Evolutionary conservation across 495 filamentous ascomycete genomes (phyloP).

Genomic region (Cercophora sp.): DNA sequence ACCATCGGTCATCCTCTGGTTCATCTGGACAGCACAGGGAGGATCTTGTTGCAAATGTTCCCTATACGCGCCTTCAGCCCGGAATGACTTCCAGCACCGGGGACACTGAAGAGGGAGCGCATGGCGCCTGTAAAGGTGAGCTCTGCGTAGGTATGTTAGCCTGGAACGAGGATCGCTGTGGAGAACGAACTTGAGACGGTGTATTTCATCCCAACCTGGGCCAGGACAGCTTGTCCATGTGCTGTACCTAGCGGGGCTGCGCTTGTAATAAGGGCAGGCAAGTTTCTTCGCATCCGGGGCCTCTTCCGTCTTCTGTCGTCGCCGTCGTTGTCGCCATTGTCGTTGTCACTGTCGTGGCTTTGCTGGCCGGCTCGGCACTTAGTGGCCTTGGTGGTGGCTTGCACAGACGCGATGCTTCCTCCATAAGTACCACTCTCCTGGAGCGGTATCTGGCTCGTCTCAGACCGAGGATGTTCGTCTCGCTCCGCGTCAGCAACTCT

Average conservation of each 20-base stretch:
- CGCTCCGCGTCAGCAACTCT: no score
- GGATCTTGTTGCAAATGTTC: background rate
- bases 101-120: background rate
- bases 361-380: background rate
- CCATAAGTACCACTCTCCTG: no score
- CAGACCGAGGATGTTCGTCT: no score
- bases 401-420: no score
- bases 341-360: background rate
- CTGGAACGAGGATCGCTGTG: no score
- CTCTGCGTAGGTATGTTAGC: background rate
- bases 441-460: no score
- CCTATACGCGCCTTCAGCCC: background rate
- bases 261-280: constrained; percentile 22
- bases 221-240: constrained; percentile 11
- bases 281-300: background rate
- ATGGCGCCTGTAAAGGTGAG: background rate
- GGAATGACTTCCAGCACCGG: background rate
- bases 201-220: constrained; percentile 2
- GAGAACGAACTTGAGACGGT: background rate
- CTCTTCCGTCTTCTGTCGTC: background rate
- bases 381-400: background rate
- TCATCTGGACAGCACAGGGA: background rate
- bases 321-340: background rate
- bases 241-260: constrained; percentile 16
- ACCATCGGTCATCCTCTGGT: background rate